Conservation (phyloP, 1,139 yeast species). For the Candida neerlandica region DNA sequence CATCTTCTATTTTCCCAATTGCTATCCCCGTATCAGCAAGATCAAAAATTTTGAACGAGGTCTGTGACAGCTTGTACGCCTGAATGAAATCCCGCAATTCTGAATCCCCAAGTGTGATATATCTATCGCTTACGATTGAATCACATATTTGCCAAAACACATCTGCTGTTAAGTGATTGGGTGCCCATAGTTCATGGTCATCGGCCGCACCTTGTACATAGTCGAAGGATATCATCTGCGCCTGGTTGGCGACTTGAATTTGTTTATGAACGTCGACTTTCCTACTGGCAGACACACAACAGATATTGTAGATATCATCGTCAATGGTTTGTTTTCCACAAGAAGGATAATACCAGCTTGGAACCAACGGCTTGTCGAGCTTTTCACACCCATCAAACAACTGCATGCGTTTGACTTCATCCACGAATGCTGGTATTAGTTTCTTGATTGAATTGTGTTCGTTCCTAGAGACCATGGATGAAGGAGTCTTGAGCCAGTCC, state of each 20-base stretch:
- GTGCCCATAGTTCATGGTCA: conserved; percentile 88
- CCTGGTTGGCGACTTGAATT: conserved; percentile 3
- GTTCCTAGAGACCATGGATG: conserved; percentile 53
- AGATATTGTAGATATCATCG: conserved; percentile 22
- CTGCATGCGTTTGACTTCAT: conserved; percentile 41
- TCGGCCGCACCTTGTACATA: conserved; percentile 94
- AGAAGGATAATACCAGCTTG: conserved; percentile 69
- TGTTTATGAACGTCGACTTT: conserved; percentile 28
- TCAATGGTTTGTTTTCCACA: conserved; percentile 3
- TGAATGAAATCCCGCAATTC: conserved; percentile 22
- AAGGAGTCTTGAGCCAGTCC: conserved; percentile 45
- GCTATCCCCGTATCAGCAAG: conserved; percentile 28
- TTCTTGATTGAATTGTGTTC: conserved; percentile 58
- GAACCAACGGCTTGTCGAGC: conserved; percentile 56
- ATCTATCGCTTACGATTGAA: conserved; percentile 26
- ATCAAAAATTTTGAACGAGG: conserved; percentile 2
- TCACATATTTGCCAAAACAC: conserved; percentile 56
- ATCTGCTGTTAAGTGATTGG: conserved; percentile 45
- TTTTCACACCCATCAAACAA: conserved; percentile 31
- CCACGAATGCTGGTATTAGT: conserved; percentile 52
- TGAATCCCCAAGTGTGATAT: conserved; percentile 19
- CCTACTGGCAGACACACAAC: conserved; percentile 67
- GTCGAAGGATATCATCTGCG: conserved; percentile 22
- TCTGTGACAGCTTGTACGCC: conserved; percentile 9
- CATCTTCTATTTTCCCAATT: conserved; percentile 30